Evolutionary conservation across 2,329 filamentous ascomycete genomes (phyloP), one percentile per base, ranked within the genome.

Genomic region (Cryphonectria japonica): DNA sequence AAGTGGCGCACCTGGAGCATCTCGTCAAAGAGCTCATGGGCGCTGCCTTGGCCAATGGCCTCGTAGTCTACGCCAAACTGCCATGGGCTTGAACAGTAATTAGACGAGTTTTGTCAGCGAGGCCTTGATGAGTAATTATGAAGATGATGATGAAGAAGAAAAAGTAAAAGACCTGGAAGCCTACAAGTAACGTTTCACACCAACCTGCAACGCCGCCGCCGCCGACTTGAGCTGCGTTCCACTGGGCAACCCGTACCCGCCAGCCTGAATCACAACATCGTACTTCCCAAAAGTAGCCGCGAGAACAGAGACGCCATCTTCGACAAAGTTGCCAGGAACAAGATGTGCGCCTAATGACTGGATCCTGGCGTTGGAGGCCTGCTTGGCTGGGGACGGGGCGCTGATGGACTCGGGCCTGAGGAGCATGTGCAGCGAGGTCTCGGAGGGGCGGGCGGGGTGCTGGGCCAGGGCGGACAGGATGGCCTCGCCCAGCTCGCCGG

Each of bases 61-160:
- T 93, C 90, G 79, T 93, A 93, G 76, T 93, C 89, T 34, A 92
- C 87, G 0, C 91, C 91, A 77, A 90, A 93, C 78, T 93, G 91
- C 91, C 91, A 93, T 0, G 91, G 91, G 26, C 50, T 66, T 11
- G 19, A 9, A 9, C 3, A 32, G 19, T 14, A 13, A 34, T 34
- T 1, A n/a, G 60, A 13, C 13, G 8, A 19, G 8, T 9, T 7
- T 39, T 32, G 46, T 66, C 19, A 66, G n/a, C 13, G 11, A 46
- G 50, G n/a, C 8, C 9, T 2, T 26, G 1, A 43, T 39, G 37
- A 13, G 2, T 39, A 9, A 13, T 50, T 50, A 22, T 57, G 6
- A 6, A 34, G 6, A 34, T 3, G 6, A 6, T 0, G 34, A 34
- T 16, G 26, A 52, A n/a, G 1, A 54, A 13, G 50, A 26, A n/a